phyloP scores from a whole-genome alignment of 768 basidiomycete genomes.

The Tulasnella sp. region DNA sequence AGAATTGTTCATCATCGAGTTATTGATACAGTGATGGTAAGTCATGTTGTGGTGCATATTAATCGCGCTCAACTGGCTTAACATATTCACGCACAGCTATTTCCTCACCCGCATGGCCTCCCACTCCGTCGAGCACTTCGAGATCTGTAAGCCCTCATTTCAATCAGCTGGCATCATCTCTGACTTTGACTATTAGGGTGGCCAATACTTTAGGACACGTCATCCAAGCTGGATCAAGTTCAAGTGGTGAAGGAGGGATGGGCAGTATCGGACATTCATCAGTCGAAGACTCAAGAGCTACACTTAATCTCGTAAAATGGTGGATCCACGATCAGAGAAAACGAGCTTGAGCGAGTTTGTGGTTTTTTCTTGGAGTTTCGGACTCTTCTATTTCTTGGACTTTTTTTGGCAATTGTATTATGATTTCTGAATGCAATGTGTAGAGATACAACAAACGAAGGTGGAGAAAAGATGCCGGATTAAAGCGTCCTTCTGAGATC shows the following conservation, averaged over 20 bases:
- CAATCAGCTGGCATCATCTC: not conserved
- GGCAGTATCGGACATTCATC: constrained; percentile 74
- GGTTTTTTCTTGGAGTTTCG: not conserved
- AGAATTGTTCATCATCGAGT: constrained; percentile 74
- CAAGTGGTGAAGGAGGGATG: constrained; percentile 24
- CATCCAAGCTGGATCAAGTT: constrained; percentile 60
- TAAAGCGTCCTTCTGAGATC: not conserved
- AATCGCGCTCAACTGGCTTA: no score
- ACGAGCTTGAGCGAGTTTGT: constrained; percentile 1
- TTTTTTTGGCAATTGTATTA: not conserved
- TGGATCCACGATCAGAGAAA: constrained; percentile 45
- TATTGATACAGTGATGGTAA: constrained; percentile 65
- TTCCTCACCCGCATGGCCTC: constrained; percentile 68
- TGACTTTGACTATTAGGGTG: constrained; percentile 37
- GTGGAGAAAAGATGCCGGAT: not conserved
- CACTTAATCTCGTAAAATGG: constrained; percentile 80
- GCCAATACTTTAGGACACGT: constrained; percentile 66
- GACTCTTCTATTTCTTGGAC: not conserved
- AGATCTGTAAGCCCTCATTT: constrained; percentile 45
- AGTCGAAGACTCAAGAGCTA: constrained; percentile 76
- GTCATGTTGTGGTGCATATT: constrained; percentile 10
- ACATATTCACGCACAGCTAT: constrained; percentile 31
- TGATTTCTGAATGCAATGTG: not conserved
- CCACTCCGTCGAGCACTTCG: constrained; percentile 68
- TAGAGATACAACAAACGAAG: not conserved